Evolutionary conservation across 768 basidiomycete species (phyloP).

Genomic region (Tylopilus sp.): DNA sequence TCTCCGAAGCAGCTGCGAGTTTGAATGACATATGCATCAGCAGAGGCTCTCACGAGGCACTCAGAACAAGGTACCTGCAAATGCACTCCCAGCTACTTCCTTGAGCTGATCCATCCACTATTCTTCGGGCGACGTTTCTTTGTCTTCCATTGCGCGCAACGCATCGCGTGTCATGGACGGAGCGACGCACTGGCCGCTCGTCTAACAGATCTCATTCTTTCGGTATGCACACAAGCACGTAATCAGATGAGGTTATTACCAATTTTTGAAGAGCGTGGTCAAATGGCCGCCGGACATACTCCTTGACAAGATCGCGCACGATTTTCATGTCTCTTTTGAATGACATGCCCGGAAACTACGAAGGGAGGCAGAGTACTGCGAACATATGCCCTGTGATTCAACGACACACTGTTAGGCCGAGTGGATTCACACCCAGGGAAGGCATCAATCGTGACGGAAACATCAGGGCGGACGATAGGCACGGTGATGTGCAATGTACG

Average conservation of each 20-base stretch:
- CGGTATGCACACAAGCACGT: background rate
- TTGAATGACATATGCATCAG: background rate
- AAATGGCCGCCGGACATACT: slow-evolving; percentile 1
- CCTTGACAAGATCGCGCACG: background rate
- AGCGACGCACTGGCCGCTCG: background rate
- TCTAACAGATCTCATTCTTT: background rate
- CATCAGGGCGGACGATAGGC: background rate
- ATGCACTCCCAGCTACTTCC: background rate
- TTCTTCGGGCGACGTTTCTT: background rate
- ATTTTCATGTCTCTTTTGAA: slow-evolving; percentile 1
- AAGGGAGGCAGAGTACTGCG: slow-evolving; percentile 1
- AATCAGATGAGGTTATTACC: background rate
- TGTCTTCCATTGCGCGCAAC: background rate
- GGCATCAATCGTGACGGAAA: background rate
- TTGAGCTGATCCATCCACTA: slow-evolving; percentile 1
- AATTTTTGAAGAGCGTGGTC: background rate
- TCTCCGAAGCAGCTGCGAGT: slow-evolving; percentile 5
- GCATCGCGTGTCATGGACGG: slow-evolving; percentile 5
- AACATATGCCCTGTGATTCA: too few species aligned
- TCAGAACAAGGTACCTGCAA: background rate
- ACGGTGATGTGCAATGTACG: background rate
- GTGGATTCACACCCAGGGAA: too few species aligned
- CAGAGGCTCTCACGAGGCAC: too few species aligned
- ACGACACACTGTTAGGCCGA: too few species aligned
- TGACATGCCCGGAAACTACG: slow-evolving; percentile 4